Evolutionary conservation across 164 flowering plant species (phyloP).

Genomic region (Brasenia schreberi): DNA sequence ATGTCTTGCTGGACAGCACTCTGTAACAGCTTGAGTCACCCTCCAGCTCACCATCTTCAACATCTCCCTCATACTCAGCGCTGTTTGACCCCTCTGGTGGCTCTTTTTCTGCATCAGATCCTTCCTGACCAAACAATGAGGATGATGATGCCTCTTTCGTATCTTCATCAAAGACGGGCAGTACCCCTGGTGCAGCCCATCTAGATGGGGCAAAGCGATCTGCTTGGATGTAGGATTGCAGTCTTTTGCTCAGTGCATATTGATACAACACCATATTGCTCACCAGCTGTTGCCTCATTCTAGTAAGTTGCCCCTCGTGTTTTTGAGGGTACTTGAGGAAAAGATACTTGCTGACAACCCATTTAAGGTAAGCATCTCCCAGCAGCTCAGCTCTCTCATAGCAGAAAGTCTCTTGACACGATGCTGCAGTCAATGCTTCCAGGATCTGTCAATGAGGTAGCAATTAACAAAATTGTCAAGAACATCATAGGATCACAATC

Average conservation of each 20-base stretch:
- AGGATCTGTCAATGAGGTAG: constrained; percentile 38
- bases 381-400: constrained; percentile 98
- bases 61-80: constrained; percentile 39
- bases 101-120: constrained; percentile 13
- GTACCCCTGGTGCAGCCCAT: constrained; percentile 99
- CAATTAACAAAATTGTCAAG: neutral
- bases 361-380: constrained; percentile 98
- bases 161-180: constrained; percentile 96
- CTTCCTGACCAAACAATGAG: constrained; percentile 44
- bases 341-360: constrained; percentile 94
- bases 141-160: constrained; percentile 45
- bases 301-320: constrained; percentile 97
- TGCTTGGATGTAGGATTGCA: constrained; percentile 92
- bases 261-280: constrained; percentile 91
- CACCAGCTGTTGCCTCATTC: constrained; percentile 98
- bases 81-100: constrained; percentile 5
- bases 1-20: constrained; percentile 92
- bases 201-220: constrained; percentile 98
- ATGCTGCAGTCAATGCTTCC: constrained; percentile 98
- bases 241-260: constrained; percentile 67
- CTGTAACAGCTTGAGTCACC: constrained; percentile 89
- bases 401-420: constrained; percentile 98
- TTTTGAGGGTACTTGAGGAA: constrained; percentile 94
- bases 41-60: constrained; percentile 97
- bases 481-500: neutral